These are phyloP conservation scores for Hapsidospora chrysogenum DNA, from an alignment of 495 filamentous ascomycete species.

Conservation along the genomic window DNA sequence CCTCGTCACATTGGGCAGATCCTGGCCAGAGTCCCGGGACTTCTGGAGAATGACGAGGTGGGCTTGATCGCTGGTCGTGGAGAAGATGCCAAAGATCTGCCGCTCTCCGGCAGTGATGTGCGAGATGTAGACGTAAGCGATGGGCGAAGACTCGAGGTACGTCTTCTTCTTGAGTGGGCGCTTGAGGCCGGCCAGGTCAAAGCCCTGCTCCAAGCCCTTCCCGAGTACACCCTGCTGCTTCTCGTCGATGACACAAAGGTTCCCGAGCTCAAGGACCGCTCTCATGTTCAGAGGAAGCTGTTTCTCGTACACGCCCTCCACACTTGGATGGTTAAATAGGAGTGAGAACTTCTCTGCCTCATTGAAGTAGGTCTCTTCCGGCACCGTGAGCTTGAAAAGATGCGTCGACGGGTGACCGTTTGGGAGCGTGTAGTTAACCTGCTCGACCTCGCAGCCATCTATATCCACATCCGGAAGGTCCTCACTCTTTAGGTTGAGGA, in stretches of 20 bases:
- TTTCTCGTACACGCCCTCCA: constrained; percentile 94
- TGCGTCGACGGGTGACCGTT: constrained; percentile 91
- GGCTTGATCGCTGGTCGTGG: constrained; percentile 61
- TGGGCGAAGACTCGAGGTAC: constrained; percentile 51
- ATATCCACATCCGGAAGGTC: constrained; percentile 85
- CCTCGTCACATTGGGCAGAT: constrained; percentile 77
- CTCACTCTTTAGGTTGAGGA: constrained; percentile 74
- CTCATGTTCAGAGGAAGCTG: constrained; percentile 71
- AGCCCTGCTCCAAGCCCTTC: constrained; percentile 82
- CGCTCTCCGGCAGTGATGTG: constrained; percentile 80
- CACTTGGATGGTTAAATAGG: constrained; percentile 80
- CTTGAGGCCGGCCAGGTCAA: constrained; percentile 66
- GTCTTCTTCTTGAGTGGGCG: constrained; percentile 44
- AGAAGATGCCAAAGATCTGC: constrained; percentile 89
- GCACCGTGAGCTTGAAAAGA: constrained; percentile 81
- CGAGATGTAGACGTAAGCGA: constrained; percentile 80
- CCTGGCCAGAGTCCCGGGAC: constrained; percentile 52
- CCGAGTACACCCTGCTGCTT: constrained; percentile 80
- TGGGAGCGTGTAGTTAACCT: constrained; percentile 77
- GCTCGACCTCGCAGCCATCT: constrained; percentile 72
- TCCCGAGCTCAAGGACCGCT: constrained; percentile 77
- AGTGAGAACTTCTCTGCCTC: constrained; percentile 66
- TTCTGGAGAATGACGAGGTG: constrained; percentile 74
- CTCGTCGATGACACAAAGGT: constrained; percentile 88
- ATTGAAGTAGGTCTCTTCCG: constrained; percentile 72